Percentiles rank a stretch among this genome's conserved stretches.
Evolutionary conservation across 164 flowering plant genomes (phyloP).

Genomic region (Cinnamomum chago): DNA sequence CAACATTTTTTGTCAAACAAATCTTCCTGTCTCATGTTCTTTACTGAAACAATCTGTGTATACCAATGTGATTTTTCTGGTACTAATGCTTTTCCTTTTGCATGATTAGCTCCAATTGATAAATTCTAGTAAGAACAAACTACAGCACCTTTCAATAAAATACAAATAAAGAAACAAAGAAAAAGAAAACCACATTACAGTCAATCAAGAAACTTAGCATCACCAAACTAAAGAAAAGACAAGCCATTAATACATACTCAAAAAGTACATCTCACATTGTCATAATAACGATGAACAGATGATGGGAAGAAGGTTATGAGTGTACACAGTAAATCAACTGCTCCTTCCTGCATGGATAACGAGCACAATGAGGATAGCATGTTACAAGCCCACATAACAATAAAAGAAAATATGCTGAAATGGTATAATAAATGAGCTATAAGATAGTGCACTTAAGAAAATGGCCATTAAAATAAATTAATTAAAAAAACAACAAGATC

Average conservation of each 20-base stretch:
- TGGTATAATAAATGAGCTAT: not conserved
- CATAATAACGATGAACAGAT: conserved; percentile 57
- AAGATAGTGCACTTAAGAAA: no score
- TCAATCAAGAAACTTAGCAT: not conserved
- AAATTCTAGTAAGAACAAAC: no score
- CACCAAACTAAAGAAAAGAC: not conserved
- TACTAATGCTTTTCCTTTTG: no score
- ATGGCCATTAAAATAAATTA: no score
- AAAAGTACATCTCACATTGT: conserved; percentile 45
- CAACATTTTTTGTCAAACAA: no score
- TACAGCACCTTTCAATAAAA: no score
- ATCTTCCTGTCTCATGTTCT: no score
- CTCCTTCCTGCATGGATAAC: conserved; percentile 59
- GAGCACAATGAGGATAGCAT: not conserved
- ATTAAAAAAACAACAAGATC: not conserved
- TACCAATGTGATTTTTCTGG: no score
- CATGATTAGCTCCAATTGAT: no score
- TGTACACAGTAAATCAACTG: conserved; percentile 45
- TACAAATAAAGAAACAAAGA: not conserved
- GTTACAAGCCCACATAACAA: not conserved
- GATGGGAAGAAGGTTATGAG: conserved; percentile 53
- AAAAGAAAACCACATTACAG: not conserved
- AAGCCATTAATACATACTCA: not conserved
- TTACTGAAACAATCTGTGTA: no score
- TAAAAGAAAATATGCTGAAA: not conserved